These are phyloP conservation scores for Diaporthe capsici DNA, from an alignment of 2,329 filamentous ascomycete genomes.

Conservation along the genomic window DNA sequence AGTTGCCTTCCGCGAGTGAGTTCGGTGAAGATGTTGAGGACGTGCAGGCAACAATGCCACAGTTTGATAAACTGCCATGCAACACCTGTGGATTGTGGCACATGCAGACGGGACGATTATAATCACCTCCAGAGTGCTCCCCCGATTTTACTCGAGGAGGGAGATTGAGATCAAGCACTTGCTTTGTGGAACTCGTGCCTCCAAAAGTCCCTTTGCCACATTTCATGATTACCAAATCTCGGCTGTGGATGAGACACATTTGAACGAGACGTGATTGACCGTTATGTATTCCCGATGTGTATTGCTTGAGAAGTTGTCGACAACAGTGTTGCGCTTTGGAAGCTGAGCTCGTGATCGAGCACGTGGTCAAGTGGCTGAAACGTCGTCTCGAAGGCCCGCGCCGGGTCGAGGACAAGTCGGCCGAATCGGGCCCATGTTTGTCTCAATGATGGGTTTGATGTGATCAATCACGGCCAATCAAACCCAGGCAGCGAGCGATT, in stretches of 20 bases:
- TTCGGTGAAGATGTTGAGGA: neutral
- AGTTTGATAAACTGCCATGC: neutral
- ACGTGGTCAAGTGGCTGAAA: slow-evolving; percentile 13
- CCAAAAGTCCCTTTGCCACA: neutral
- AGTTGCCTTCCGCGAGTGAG: neutral
- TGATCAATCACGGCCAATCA: slow-evolving; percentile 29
- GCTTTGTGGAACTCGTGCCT: neutral
- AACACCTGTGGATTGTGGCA: neutral
- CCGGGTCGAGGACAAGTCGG: slow-evolving; percentile 7
- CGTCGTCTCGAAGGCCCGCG: neutral
- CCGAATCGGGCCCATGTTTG: slow-evolving; percentile 8
- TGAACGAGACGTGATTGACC: neutral
- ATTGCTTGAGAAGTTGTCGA: neutral
- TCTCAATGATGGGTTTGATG: slow-evolving; percentile 15
- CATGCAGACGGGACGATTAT: neutral
- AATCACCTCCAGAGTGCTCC: neutral
- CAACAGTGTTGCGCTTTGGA: neutral
- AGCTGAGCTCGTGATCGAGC: neutral
- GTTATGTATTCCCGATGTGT: neutral
- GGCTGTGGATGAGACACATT: neutral
- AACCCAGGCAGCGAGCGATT: slow-evolving; percentile 1
- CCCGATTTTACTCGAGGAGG: neutral
- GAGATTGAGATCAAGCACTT: neutral
- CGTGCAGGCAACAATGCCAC: neutral
- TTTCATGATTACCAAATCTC: neutral